Conservation (phyloP, 164 flowering plant genomes). For the Magnolia changhungtana region DNA sequence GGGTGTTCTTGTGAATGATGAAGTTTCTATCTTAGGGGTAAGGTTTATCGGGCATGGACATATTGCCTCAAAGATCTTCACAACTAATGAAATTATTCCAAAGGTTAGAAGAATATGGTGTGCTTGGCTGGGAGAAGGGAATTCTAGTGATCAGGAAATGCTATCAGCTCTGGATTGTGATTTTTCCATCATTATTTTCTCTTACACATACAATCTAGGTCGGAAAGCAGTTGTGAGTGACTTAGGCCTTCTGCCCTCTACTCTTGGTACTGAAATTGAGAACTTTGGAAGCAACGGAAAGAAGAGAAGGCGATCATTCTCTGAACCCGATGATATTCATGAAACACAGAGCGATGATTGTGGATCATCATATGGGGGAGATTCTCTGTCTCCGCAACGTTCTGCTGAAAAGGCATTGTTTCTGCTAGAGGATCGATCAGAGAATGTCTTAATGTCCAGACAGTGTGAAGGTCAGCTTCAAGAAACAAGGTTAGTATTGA, state of each 20-base stretch:
- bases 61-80: conserved; percentile 51
- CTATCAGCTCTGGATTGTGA: conserved; percentile 46
- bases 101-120: conserved; percentile 77
- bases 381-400: conserved; percentile 26
- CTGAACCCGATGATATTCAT: conserved; percentile 70
- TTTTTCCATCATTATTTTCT: conserved; percentile 62
- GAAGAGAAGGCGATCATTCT: conserved; percentile 51
- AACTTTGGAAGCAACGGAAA: conserved; percentile 18
- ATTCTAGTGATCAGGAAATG: conserved; percentile 18
- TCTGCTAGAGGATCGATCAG: background rate
- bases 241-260: conserved; percentile 30
- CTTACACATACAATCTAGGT: conserved; percentile 57
- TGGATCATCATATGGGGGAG: conserved; percentile 50
- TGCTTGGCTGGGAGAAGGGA: conserved; percentile 71
- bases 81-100: conserved; percentile 25
- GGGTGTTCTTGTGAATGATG: conserved; percentile 48
- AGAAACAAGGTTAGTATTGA: conserved; percentile 31
- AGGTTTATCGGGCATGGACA: conserved; percentile 57
- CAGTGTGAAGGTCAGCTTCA: conserved; percentile 38
- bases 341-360: conserved; percentile 30
- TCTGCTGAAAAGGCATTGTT: conserved; percentile 3
- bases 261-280: conserved; percentile 26
- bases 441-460: conserved; percentile 17
- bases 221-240: conserved; percentile 47
- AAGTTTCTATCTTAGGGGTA: conserved; percentile 43